A percentile compares a stretch with the other conserved stretches of the same genome.
Conservation (phyloP, 1,284 basidiomycete genomes). For the Rhodotorula glutinis region DNA sequence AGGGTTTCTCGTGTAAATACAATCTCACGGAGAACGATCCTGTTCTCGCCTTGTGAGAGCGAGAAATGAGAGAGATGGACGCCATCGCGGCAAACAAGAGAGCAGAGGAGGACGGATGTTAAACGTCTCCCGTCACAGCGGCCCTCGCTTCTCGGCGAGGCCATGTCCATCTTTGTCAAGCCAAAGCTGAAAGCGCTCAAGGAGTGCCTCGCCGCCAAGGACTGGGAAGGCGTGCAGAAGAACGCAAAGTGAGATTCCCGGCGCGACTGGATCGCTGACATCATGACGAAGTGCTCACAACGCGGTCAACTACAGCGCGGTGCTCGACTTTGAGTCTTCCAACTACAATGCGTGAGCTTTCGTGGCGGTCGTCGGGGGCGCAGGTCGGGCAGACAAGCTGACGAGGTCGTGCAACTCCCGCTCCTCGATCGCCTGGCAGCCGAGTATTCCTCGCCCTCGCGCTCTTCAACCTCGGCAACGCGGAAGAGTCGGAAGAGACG, state of each 20-base stretch:
- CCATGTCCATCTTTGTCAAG: constrained; percentile 15
- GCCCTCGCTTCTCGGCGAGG: too few species aligned
- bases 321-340: constrained; percentile 38
- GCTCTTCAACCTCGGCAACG: constrained; percentile 65
- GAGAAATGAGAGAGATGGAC: background rate
- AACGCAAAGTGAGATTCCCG: constrained; percentile 70
- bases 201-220: constrained; percentile 69
- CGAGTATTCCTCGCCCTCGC: constrained; percentile 78
- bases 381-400: too few species aligned
- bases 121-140: too few species aligned
- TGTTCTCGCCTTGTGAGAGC: too few species aligned
- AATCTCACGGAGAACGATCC: background rate
- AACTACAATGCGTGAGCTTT: constrained; percentile 42
- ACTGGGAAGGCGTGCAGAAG: constrained; percentile 68
- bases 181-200: constrained; percentile 68
- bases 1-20: background rate
- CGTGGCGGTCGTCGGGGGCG: too few species aligned
- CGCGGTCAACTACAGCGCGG: constrained; percentile 17
- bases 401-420: too few species aligned
- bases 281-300: background rate
- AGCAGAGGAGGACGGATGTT: too few species aligned
- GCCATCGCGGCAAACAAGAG: too few species aligned
- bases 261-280: constrained; percentile 6
- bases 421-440: constrained; percentile 52
- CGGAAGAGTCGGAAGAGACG: constrained; percentile 72